These are phyloP conservation scores for Pittosporum tobira DNA, from an alignment of 129 eudicot species.

Conservation along the genomic window DNA sequence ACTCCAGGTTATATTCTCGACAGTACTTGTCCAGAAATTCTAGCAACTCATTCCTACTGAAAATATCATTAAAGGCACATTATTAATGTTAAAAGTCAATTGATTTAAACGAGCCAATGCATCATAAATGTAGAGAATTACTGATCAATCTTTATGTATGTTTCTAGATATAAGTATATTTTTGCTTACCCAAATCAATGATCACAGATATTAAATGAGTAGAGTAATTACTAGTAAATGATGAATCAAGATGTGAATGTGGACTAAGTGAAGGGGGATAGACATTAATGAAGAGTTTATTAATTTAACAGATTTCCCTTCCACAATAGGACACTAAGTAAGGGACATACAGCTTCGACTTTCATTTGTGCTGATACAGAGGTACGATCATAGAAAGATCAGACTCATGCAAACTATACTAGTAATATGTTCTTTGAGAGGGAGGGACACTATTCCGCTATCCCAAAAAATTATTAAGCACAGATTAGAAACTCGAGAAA, in stretches of 20 bases:
- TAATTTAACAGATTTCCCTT: too few relatives aligned
- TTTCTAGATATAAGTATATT: not conserved
- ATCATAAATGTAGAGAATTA: not conserved
- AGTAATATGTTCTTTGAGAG: too few relatives aligned
- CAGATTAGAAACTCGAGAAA: too few relatives aligned
- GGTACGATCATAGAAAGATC: not conserved
- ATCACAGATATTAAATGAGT: constrained; percentile 4
- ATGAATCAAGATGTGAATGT: too few relatives aligned
- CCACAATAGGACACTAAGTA: too few relatives aligned
- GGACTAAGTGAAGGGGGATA: too few relatives aligned
- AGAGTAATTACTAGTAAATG: not conserved
- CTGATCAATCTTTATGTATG: not conserved
- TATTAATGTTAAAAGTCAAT: not conserved
- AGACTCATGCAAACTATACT: not conserved
- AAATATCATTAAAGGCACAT: not conserved
- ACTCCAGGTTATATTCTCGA: constrained; percentile 13
- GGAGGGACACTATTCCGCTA: too few relatives aligned
- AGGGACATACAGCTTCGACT: not conserved
- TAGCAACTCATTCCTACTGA: constrained; percentile 19
- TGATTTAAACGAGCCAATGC: not conserved
- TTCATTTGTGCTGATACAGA: not conserved
- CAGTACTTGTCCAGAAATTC: constrained; percentile 22
- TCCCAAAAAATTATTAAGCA: too few relatives aligned
- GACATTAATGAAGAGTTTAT: too few relatives aligned
- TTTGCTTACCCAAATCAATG: too few relatives aligned